Conservation (phyloP, 2,329 filamentous ascomycete genomes). For the Colletotrichum shisoi region DNA sequence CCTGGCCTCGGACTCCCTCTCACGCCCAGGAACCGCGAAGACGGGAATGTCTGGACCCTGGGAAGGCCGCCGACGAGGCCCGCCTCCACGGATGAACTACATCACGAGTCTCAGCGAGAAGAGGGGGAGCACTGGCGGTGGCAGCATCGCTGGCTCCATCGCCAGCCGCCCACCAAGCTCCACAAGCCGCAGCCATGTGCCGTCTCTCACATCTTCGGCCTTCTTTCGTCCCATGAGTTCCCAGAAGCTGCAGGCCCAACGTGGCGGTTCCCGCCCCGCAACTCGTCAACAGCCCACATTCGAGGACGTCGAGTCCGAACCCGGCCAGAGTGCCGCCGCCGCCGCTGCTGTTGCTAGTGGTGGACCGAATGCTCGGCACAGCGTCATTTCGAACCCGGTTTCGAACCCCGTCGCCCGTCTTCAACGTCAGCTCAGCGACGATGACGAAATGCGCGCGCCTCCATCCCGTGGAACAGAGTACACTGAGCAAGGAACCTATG, state of each 20-base stretch:
- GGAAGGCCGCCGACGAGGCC: conserved; percentile 50
- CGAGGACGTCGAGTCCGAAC: conserved; percentile 48
- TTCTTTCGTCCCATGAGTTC: conserved; percentile 98
- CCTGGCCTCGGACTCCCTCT: conserved; percentile 53
- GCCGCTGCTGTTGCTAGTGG: conserved; percentile 50
- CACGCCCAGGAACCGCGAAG: conserved; percentile 63
- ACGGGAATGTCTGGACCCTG: conserved; percentile 52
- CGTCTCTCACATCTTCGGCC: conserved; percentile 84
- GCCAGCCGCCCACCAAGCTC: conserved; percentile 62
- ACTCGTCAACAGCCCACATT: conserved; percentile 44
- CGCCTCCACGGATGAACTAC: conserved; percentile 64
- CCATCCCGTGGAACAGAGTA: conserved; percentile 81
- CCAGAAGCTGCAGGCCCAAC: conserved; percentile 89
- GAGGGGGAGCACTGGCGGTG: conserved; percentile 50
- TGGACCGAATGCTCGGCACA: conserved; percentile 58
- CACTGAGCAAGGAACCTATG: conserved; percentile 75
- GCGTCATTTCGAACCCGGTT: conserved; percentile 54
- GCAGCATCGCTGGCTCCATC: conserved; percentile 48
- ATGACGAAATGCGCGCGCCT: conserved; percentile 66
- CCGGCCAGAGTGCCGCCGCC: conserved; percentile 49
- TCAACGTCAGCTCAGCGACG: conserved; percentile 49
- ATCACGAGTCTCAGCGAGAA: conserved; percentile 55
- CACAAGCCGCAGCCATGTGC: conserved; percentile 84
- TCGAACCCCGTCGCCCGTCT: conserved; percentile 57
- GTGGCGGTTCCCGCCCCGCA: conserved; percentile 65